Evolutionary conservation across 73 alveolate genomes (phyloP).

Genomic region (Uronychia setigera): DNA sequence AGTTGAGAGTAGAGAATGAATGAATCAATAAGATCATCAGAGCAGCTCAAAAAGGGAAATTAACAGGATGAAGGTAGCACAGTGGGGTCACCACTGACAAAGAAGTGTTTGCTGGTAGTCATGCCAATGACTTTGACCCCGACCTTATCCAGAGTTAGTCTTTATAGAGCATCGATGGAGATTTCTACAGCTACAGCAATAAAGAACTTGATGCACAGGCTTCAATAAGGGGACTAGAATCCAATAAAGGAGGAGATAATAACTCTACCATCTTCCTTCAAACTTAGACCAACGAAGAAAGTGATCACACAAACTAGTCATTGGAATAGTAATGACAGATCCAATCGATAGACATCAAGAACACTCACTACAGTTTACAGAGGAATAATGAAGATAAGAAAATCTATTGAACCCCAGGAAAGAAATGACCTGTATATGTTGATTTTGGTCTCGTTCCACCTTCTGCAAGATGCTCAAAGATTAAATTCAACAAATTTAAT

Average conservation of each 20-base stretch:
- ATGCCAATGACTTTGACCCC: too few relatives aligned
- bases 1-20: too few relatives aligned
- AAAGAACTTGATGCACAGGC: neutral
- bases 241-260: neutral
- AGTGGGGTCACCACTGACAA: neutral
- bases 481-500: neutral
- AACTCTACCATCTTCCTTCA: neutral
- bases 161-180: neutral
- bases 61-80: neutral
- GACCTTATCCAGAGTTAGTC: neutral
- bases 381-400: too few relatives aligned
- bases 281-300: neutral
- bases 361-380: neutral
- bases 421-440: neutral
- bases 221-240: neutral
- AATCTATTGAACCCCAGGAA: slow-evolving; percentile 4
- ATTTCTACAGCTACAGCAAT: neutral
- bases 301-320: neutral
- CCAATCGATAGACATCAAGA: neutral
- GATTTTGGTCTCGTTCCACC: neutral
- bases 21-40: neutral
- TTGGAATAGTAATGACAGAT: neutral
- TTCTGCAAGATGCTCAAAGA: neutral
- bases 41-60: neutral
- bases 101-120: neutral